These are phyloP conservation scores for Chenopodium album DNA, from an alignment of 148 eudicot genomes.

Conservation along the genomic window DNA sequence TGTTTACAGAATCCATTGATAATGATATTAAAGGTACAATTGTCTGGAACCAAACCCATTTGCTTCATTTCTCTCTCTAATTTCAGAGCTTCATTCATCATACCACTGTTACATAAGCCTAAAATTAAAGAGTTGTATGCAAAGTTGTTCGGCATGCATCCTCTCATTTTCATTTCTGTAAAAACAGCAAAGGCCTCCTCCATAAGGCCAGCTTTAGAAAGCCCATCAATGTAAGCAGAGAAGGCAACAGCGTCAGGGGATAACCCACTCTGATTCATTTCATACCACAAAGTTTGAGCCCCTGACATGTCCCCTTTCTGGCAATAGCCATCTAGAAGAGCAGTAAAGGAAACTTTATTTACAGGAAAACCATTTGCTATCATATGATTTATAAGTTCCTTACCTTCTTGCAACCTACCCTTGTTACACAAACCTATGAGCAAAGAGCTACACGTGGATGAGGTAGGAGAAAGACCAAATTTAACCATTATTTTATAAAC, in stretches of 20 bases:
- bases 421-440: slow-evolving; percentile 59
- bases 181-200: slow-evolving; percentile 62
- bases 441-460: slow-evolving; percentile 73
- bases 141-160: slow-evolving; percentile 76
- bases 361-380: slow-evolving; percentile 57
- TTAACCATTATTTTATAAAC: slow-evolving; percentile 59
- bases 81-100: slow-evolving; percentile 56
- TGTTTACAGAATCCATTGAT: slow-evolving; percentile 75
- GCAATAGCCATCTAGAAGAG: slow-evolving; percentile 74
- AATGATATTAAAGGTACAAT: slow-evolving; percentile 66
- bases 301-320: slow-evolving; percentile 53
- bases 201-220: slow-evolving; percentile 62
- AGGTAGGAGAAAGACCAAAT: slow-evolving; percentile 63
- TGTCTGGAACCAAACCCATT: slow-evolving; percentile 69
- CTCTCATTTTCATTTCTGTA: slow-evolving; percentile 56
- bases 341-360: slow-evolving; percentile 70
- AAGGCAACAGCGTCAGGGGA: slow-evolving; percentile 85
- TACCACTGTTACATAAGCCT: slow-evolving; percentile 58
- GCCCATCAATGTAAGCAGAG: slow-evolving; percentile 77
- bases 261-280: slow-evolving; percentile 54
- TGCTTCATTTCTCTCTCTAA: slow-evolving; percentile 79
- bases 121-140: slow-evolving; percentile 76
- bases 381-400: slow-evolving; percentile 63
- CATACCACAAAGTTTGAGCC: slow-evolving; percentile 74
- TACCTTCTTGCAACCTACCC: slow-evolving; percentile 68